These are phyloP conservation scores for Camellia oleifera DNA, from an alignment of 179 eudicot genomes.

Conservation along the genomic window DNA sequence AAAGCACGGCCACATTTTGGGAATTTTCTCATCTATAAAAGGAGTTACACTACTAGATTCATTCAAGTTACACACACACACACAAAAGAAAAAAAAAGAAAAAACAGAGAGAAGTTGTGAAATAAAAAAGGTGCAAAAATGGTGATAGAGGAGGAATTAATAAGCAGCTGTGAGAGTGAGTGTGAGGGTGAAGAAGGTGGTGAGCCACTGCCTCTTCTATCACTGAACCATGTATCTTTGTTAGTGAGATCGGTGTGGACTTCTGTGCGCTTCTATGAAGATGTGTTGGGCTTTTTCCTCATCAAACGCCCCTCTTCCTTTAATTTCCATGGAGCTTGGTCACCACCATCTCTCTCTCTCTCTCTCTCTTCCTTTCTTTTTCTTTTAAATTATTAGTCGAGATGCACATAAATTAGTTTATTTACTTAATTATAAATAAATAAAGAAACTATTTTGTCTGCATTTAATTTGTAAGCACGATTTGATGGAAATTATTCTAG, in stretches of 20 bases:
- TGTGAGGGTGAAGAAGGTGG: no score
- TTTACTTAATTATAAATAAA: no score
- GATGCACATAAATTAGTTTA: no score
- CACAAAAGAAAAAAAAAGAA: not conserved
- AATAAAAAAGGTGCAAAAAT: not conserved
- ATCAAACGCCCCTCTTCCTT: constrained; percentile 45
- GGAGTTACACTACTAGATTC: not conserved
- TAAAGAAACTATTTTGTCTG: no score
- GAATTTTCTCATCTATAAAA: constrained; percentile 19
- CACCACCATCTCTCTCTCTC: not conserved
- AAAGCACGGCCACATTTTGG: not conserved
- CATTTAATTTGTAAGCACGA: no score
- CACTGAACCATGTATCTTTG: constrained; percentile 38
- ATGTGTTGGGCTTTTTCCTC: constrained; percentile 35
- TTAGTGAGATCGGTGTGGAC: constrained; percentile 30
- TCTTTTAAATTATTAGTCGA: not conserved
- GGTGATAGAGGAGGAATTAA: constrained; percentile 5
- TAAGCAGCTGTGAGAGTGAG: not conserved
- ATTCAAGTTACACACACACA: not conserved
- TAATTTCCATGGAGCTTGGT: constrained; percentile 40
- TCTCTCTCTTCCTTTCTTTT: not conserved
- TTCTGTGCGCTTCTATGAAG: constrained; percentile 33
- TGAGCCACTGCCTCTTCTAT: constrained; percentile 34
- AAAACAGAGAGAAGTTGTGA: not conserved
- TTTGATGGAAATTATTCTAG: no score